Evolutionary conservation across 257 asterid genomes (phyloP), one percentile per base, ranked within the genome.

Genomic region (Marsdenia floribunda): DNA sequence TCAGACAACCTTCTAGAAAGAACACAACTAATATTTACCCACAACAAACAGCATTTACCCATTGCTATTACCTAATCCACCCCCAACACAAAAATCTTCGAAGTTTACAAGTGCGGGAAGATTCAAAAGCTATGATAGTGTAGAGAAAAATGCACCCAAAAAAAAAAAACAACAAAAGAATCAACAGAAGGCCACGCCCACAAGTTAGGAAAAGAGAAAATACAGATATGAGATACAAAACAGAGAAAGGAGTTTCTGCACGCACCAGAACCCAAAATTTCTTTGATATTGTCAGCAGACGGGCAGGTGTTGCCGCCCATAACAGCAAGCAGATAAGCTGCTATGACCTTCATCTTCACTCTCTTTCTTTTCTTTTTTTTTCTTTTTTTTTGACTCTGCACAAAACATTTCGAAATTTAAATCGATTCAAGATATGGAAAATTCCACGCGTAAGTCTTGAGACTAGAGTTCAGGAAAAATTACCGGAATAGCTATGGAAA

Each of bases 281-380:
- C 65, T 60, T 65, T 79, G 18, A 79, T 22, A 55, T 79, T 79
- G 72, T 52, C 63, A 8, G 65, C 24, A 3, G 70, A 50, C 18
- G 83, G 83, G 5, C 16, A 15, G 35, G 69, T 4, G 29, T 79
- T 79, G 19, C 83, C 83, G 47, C 83, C 70, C 69, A 79, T 60
- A 55, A 49, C 72, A 2, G 76, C 82, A 15, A 79, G 33, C 69
- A 79, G 70, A 53, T 79, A 79, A 44, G 82, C 79, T 68, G 79
- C 73, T 5, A 74, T 37, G 6, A 79, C 75, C 79, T 79, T 79
- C 79, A 79, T n/a, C n/a, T n/a, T n/a, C n/a, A n/a, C n/a, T n/a
- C n/a, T n/a, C n/a, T n/a, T n/a, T n/a, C n/a, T n/a, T n/a, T n/a
- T n/a, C n/a, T n/a, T 79, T 3, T 49, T 68, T 40, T 3, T 44